phyloP scores from a whole-genome alignment of 2,329 filamentous ascomycete genomes.

The Tolypocladium tundrense region DNA sequence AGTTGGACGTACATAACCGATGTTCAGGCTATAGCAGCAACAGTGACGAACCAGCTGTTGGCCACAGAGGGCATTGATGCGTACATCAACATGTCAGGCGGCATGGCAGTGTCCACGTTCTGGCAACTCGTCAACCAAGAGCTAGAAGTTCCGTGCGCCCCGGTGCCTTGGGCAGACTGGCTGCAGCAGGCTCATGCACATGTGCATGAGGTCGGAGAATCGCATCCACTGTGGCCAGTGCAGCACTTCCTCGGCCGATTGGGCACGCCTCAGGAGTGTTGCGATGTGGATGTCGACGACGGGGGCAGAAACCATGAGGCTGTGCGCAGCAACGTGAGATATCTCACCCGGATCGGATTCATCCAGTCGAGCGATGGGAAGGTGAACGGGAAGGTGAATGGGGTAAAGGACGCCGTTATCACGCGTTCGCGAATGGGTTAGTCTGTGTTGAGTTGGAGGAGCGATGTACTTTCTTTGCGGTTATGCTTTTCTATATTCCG shows the following conservation, averaged over 20 bases:
- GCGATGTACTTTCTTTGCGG: too few relatives aligned
- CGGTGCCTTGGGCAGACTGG: constrained; percentile 8
- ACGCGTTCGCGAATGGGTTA: not conserved
- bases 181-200: not conserved
- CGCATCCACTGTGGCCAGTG: constrained; percentile 13
- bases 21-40: constrained; percentile 5
- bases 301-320: not conserved
- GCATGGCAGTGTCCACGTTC: constrained; percentile 7
- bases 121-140: constrained; percentile 10
- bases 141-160: constrained; percentile 5
- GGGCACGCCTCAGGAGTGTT: constrained; percentile 1
- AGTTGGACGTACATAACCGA: constrained; percentile 9
- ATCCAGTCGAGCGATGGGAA: constrained; percentile 25
- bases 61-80: not conserved
- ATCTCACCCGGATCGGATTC: constrained; percentile 6
- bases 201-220: constrained; percentile 4
- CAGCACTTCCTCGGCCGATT: constrained; percentile 11
- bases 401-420: not conserved
- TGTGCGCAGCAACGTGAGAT: constrained; percentile 5
- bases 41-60: constrained; percentile 3
- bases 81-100: constrained; percentile 4
- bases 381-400: too few relatives aligned
- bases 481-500: too few relatives aligned
- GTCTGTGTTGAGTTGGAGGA: too few relatives aligned
- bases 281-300: not conserved